These are phyloP conservation scores for Phaeolepiota aurea DNA, from an alignment of 768 basidiomycete genomes.

Conservation along the genomic window DNA sequence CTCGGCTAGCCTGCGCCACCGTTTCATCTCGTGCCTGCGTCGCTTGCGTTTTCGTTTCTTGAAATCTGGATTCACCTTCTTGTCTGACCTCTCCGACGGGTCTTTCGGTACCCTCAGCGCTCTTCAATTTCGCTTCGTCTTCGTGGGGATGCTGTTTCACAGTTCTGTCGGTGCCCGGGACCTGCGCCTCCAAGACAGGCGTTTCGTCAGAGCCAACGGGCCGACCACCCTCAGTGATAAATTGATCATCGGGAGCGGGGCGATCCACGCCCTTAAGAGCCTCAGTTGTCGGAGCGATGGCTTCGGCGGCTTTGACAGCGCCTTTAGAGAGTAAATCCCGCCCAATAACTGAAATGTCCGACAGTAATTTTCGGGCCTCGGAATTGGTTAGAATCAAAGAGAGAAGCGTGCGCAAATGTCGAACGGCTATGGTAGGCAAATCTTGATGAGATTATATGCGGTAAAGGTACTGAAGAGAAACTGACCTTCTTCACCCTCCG, in stretches of 20 bases:
- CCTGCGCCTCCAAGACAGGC: slow-evolving; percentile 20
- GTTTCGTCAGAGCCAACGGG: slow-evolving; percentile 20
- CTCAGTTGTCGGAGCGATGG: slow-evolving; percentile 59
- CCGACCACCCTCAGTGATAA: slow-evolving; percentile 39
- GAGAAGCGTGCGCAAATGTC: slow-evolving; percentile 82
- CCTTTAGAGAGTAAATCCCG: slow-evolving; percentile 77
- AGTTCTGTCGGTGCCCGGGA: slow-evolving; percentile 22
- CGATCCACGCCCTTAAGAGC: slow-evolving; percentile 59
- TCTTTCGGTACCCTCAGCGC: slow-evolving; percentile 23
- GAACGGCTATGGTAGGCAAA: slow-evolving; percentile 43
- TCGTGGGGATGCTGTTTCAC: slow-evolving; percentile 41
- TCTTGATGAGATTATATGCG: not conserved
- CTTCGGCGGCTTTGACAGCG: slow-evolving; percentile 61
- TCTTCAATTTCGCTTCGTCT: slow-evolving; percentile 25
- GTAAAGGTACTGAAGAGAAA: slow-evolving; percentile 1
- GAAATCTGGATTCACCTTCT: slow-evolving; percentile 4
- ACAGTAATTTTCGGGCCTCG: slow-evolving; percentile 82
- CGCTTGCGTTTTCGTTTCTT: not conserved
- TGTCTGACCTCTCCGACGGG: slow-evolving; percentile 14
- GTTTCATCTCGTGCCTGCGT: not conserved
- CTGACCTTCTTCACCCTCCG: slow-evolving; percentile 57
- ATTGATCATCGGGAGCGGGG: slow-evolving; percentile 59
- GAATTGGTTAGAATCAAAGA: slow-evolving; percentile 88
- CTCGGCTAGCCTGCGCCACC: slow-evolving; percentile 4
- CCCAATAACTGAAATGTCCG: slow-evolving; percentile 69